Evolutionary conservation across 805 yeast species (phyloP), one percentile per base, ranked within the genome.

Genomic region (Teunomyces cretensis): DNA sequence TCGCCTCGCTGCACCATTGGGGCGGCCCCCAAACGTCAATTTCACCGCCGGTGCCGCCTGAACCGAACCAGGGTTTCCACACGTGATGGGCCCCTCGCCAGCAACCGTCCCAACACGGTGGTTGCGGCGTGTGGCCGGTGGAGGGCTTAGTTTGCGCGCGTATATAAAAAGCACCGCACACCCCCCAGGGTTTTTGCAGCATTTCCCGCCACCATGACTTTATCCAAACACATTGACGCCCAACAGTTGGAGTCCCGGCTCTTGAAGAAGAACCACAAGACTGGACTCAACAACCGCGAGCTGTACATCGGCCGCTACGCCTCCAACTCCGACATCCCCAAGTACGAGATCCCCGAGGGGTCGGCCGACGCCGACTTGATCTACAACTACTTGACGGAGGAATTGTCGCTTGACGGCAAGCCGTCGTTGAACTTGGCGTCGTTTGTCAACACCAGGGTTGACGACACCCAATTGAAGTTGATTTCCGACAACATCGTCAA

Each of bases 401-500:
- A 87, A 52, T 71, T 91, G 65, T 71, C 82, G 11, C 74, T 91
- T 47, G 97, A 90, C 61, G 97, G 97, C 13, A 81, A 76, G 54
- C 94, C 96, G 17, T 80, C 82, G 15, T 73, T 90, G 62, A 90
- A 91, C 62, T 67, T 90, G 62, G 97, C 97, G 2, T 84, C 92
- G 26, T 90, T 90, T 61, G 97, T 90, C 51, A 88, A 87, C 67
- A 90, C 96, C 6, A 76, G 72, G 52, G 60, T 84, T 16, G 80
- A 80, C 44, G 78, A 72, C n/a, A 47, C 35, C 32, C 67, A 67
- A 27, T 45, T 54, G 46, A 70, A 72, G 51, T 74, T 90, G 53
- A 76, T 84, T 44, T 39, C 62, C 19, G 91, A 87, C 62, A 90
- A 90, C 63, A 56, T 89, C 48, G 83, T 87, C 54, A 90, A 91